Evolutionary conservation across 305 asterid genomes (phyloP).

Genomic region (Solanum hybrid): DNA sequence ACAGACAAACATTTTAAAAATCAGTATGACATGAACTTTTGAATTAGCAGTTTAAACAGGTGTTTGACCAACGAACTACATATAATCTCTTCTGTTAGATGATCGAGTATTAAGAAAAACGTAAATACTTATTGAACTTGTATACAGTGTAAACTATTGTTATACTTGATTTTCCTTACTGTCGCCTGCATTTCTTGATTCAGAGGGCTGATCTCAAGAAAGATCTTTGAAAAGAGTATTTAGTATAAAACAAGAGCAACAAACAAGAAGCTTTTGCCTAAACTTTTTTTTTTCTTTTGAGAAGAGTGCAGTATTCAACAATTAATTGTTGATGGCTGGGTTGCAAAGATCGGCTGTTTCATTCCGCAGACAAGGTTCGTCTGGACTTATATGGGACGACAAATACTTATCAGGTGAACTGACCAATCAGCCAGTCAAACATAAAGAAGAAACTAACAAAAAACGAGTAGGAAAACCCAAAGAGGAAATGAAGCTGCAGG

Average conservation of each 20-base stretch:
- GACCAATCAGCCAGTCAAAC: conserved; percentile 9
- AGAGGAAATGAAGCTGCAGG: neutral
- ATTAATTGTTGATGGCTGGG: conserved; percentile 34
- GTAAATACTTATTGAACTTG: neutral
- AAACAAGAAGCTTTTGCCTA: neutral
- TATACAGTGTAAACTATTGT: neutral
- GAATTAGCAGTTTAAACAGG: neutral
- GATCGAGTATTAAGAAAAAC: neutral
- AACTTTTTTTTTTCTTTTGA: neutral
- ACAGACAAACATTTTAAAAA: neutral
- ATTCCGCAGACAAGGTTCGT: conserved; percentile 85
- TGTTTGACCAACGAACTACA: neutral
- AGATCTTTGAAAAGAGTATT: neutral
- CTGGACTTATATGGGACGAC: conserved; percentile 87
- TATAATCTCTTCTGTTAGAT: neutral
- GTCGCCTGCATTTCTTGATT: neutral
- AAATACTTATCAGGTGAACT: conserved; percentile 48
- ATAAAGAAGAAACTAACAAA: conserved; percentile 11
- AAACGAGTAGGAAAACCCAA: neutral
- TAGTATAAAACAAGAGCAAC: neutral
- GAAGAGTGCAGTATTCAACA: neutral
- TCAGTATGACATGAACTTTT: neutral
- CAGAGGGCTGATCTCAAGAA: neutral
- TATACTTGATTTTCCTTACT: neutral
- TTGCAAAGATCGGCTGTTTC: conserved; percentile 77